Evolutionary conservation across 331 rosid species (phyloP).

Genomic region (Acacia pycnantha): DNA sequence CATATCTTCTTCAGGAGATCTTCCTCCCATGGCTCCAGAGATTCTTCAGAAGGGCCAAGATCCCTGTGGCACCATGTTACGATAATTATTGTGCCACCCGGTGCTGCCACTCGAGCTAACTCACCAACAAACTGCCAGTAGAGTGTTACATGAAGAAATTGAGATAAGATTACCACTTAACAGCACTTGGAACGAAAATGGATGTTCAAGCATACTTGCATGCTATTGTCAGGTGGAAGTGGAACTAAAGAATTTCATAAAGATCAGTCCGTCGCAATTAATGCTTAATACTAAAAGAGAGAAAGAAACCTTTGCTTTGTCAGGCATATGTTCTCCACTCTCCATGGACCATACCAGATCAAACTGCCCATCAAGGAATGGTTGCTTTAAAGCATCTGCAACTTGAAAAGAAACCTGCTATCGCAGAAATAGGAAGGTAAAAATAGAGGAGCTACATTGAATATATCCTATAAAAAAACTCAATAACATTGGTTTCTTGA

Average conservation of each 20-base stretch:
- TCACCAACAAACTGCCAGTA: conserved; percentile 70
- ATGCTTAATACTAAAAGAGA: neutral
- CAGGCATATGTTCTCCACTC: conserved; percentile 98
- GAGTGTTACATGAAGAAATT: neutral
- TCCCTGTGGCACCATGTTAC: conserved; percentile 98
- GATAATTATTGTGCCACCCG: conserved; percentile 73
- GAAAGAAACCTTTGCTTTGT: conserved; percentile 66
- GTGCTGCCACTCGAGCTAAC: conserved; percentile 88
- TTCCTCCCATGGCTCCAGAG: conserved; percentile 68
- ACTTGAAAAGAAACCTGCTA: conserved; percentile 14
- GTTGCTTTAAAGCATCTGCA: conserved; percentile 44
- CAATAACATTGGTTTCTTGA: neutral
- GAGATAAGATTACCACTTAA: neutral
- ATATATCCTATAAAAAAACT: neutral
- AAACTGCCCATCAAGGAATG: conserved; percentile 45
- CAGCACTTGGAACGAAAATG: neutral
- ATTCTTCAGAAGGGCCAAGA: conserved; percentile 59
- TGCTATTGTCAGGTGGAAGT: neutral
- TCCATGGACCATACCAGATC: conserved; percentile 96
- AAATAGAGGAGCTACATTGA: neutral
- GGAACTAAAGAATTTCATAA: neutral
- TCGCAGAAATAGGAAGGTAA: neutral
- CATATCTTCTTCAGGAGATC: conserved; percentile 72
- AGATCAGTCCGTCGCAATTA: neutral
- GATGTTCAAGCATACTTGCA: conserved; percentile 1